A percentile compares a stretch with the other conserved stretches of the same genome.
Evolutionary conservation across 306 rosid species (phyloP).

Genomic region (Ammopiptanthus mongolicus): DNA sequence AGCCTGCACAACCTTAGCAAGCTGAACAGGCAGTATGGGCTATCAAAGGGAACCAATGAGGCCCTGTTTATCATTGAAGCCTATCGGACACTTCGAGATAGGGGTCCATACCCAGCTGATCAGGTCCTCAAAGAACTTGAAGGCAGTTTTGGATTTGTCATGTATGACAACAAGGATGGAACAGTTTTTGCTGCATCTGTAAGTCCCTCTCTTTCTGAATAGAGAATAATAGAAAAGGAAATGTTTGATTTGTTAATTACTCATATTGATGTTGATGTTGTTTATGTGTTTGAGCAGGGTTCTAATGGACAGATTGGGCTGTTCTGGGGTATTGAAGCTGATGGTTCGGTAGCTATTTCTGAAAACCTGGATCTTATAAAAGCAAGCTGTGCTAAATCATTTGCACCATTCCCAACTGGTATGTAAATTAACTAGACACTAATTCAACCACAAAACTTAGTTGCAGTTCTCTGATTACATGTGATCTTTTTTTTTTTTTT

Average conservation of each 20-base stretch:
- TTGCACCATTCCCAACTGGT: constrained; percentile 91
- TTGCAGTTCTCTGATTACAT: too few species aligned
- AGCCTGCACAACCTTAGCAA: constrained; percentile 56
- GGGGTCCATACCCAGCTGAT: constrained; percentile 94
- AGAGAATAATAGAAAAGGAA: not conserved
- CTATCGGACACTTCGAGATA: constrained; percentile 78
- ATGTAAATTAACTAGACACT: constrained; percentile 5
- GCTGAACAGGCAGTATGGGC: constrained; percentile 73
- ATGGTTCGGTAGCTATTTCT: constrained; percentile 77
- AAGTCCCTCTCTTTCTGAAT: not conserved
- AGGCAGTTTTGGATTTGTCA: constrained; percentile 76
- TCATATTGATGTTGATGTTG: not conserved
- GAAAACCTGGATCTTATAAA: constrained; percentile 63
- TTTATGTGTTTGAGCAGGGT: constrained; percentile 47
- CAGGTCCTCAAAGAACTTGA: constrained; percentile 88
- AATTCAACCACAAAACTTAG: too few species aligned
- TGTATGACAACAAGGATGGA: constrained; percentile 54
- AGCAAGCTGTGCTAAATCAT: constrained; percentile 87
- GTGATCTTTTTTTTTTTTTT: too few species aligned
- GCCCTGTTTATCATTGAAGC: constrained; percentile 77
- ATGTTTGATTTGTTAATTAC: not conserved
- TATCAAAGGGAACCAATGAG: constrained; percentile 69
- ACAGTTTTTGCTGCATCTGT: constrained; percentile 79
- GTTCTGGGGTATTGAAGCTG: constrained; percentile 80
- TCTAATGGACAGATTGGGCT: constrained; percentile 58